phyloP scores from a whole-genome alignment of 1,284 basidiomycete genomes.

The Coriolopsis trogii region DNA sequence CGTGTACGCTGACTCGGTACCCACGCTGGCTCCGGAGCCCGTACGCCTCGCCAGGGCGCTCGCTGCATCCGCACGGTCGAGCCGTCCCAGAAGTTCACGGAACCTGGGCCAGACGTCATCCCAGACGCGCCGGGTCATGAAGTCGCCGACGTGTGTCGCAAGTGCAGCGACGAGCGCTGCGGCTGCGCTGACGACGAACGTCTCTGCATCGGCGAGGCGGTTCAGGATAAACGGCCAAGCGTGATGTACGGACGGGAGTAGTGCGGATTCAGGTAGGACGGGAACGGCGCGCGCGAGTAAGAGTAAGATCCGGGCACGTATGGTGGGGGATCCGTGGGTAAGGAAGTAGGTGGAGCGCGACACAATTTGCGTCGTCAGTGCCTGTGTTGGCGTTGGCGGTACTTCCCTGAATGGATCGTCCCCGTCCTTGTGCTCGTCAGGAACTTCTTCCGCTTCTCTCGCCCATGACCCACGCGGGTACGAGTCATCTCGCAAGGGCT shows the following conservation, averaged over 20 bases:
- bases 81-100: conserved; percentile 54
- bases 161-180: conserved; percentile 72
- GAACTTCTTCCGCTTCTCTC: conserved; percentile 18
- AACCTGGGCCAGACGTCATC: conserved; percentile 92
- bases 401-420: conserved; percentile 37
- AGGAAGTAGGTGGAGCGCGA: conserved; percentile 87
- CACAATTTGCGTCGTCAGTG: conserved; percentile 82
- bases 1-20: conserved; percentile 73
- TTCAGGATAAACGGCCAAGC: conserved; percentile 92
- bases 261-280: conserved; percentile 73
- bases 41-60: conserved; percentile 67
- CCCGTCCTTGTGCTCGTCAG: conserved; percentile 27
- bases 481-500: conserved; percentile 19
- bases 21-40: conserved; percentile 45
- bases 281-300: conserved; percentile 75
- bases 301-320: conserved; percentile 79
- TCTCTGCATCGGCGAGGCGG: conserved; percentile 71
- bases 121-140: conserved; percentile 82
- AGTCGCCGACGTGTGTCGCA: conserved; percentile 70
- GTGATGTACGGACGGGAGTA: conserved; percentile 82
- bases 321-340: conserved; percentile 82
- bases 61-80: conserved; percentile 61
- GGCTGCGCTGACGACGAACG: conserved; percentile 79
- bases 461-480: conserved; percentile 59
- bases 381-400: conserved; percentile 70